These are phyloP conservation scores for Eucalyptus guilfoylei DNA, from an alignment of 345 rosid genomes.

Conservation along the genomic window DNA sequence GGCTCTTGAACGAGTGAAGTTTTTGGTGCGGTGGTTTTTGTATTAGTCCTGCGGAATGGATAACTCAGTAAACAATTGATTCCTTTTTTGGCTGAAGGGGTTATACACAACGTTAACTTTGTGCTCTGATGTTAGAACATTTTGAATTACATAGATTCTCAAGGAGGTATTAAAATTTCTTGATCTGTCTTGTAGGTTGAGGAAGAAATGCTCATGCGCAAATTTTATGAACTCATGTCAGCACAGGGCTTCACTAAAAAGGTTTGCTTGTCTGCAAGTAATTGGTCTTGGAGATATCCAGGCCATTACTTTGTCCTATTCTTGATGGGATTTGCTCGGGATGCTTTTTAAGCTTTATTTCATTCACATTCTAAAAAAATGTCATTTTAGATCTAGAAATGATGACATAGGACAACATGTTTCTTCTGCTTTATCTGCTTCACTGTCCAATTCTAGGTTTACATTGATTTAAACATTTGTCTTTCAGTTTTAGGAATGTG, in stretches of 20 bases:
- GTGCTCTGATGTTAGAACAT: background rate
- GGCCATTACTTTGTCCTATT: background rate
- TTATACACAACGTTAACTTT: background rate
- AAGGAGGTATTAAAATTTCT: background rate
- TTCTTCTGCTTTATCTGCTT: background rate
- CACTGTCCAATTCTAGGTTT: background rate
- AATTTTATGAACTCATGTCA: conserved; percentile 45
- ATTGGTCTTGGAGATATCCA: background rate
- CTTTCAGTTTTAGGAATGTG: background rate
- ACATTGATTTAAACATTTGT: background rate
- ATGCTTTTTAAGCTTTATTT: background rate
- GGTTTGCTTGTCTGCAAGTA: conserved; percentile 11
- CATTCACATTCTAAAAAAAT: background rate
- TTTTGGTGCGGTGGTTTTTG: background rate
- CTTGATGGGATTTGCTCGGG: background rate
- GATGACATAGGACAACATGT: background rate
- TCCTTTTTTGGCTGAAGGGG: background rate
- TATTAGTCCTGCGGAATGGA: background rate
- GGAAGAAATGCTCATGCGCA: conserved; percentile 74
- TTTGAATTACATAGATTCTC: background rate
- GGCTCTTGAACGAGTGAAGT: background rate
- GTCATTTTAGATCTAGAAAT: background rate
- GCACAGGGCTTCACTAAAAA: conserved; percentile 25
- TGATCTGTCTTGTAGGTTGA: conserved; percentile 39
- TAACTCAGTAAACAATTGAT: background rate